Evolutionary conservation across 257 asterid genomes (phyloP).

Genomic region (Solanum tarijense): DNA sequence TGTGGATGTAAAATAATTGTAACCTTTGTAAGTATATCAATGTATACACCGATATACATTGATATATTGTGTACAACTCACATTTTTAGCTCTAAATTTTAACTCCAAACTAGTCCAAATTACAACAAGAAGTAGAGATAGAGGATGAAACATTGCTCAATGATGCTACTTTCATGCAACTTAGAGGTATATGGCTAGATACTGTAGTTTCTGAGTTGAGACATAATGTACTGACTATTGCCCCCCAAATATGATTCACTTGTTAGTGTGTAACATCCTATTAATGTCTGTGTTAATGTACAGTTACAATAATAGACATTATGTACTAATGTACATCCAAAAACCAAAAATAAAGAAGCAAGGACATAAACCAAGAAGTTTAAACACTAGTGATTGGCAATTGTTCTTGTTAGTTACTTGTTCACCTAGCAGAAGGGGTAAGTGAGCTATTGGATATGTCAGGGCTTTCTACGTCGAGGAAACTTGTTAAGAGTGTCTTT

Average conservation of each 20-base stretch:
- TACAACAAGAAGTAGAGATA: neutral
- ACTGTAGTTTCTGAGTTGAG: neutral
- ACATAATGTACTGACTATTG: neutral
- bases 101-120: neutral
- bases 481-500: slow-evolving; percentile 80
- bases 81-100: neutral
- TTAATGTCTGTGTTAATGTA: neutral
- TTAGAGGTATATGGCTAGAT: neutral
- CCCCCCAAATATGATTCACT: neutral
- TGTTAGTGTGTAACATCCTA: neutral
- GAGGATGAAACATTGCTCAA: neutral
- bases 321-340: neutral
- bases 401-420: neutral
- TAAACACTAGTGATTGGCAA: neutral
- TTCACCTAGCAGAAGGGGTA: slow-evolving; percentile 73
- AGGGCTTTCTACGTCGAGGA: slow-evolving; percentile 89
- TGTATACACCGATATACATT: neutral
- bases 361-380: neutral
- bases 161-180: neutral
- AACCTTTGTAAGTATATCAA: neutral
- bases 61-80: neutral
- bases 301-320: neutral
- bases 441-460: slow-evolving; percentile 66
- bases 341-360: neutral
- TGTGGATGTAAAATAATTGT: neutral